These are phyloP conservation scores for Aspergillus wentii DNA, from an alignment of 495 filamentous ascomycete species.

Conservation along the genomic window DNA sequence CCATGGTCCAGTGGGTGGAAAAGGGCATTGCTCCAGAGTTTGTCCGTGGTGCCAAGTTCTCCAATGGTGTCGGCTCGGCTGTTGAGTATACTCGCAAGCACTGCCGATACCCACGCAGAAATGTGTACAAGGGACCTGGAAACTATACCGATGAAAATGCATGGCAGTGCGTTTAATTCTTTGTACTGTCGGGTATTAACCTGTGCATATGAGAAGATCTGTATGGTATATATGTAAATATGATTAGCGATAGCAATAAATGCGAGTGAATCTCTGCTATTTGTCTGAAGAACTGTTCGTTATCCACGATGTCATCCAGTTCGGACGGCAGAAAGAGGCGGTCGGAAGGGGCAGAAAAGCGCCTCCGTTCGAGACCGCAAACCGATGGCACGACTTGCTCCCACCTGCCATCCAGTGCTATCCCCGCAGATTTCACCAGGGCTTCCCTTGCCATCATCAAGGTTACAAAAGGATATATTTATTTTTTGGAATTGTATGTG, in stretches of 20 bases:
- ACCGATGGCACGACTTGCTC: too few relatives aligned
- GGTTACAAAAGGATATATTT: too few relatives aligned
- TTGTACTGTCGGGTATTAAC: too few relatives aligned
- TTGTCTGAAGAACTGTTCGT: too few relatives aligned
- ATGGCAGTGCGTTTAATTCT: constrained; percentile 29
- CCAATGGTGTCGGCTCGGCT: constrained; percentile 28
- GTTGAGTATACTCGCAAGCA: constrained; percentile 37
- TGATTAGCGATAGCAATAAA: too few relatives aligned
- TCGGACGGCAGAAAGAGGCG: constrained; percentile 6
- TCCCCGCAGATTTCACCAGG: too few relatives aligned
- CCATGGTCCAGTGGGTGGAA: constrained; percentile 60
- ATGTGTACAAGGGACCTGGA: constrained; percentile 33
- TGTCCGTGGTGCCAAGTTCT: constrained; percentile 49
- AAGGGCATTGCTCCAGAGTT: constrained; percentile 49
- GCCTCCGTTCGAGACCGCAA: constrained; percentile 1
- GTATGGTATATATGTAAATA: neutral
- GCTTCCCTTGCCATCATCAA: too few relatives aligned
- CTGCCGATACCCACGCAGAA: constrained; percentile 34
- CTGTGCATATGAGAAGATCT: too few relatives aligned
- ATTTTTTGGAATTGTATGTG: too few relatives aligned
- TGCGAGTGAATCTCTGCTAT: too few relatives aligned
- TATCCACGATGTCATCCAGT: too few relatives aligned
- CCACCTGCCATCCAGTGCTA: too few relatives aligned
- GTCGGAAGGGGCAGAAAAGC: constrained; percentile 1
- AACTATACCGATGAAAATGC: constrained; percentile 36